Base-by-base conservation (phyloP, 192 early-diverging fungal genomes). In the Backusella liffmaniae region DNA sequence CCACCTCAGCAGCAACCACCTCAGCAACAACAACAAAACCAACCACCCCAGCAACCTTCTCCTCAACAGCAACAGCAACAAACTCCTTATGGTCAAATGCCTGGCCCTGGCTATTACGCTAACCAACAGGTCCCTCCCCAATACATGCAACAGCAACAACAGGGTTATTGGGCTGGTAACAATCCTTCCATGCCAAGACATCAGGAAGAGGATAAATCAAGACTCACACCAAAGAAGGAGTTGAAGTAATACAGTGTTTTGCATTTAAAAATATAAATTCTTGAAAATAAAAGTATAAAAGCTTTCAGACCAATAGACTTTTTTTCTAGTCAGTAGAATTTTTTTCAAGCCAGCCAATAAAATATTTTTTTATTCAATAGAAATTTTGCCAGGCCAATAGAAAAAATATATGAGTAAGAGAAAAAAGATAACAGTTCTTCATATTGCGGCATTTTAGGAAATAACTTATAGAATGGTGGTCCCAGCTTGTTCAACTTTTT, bases 41-140 rank as follows among this genome's bases (percentile, higher is more conserved):
- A 9, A 5, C 73, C 41, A 42, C 53, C 30, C 3, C 73, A 74
- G 36, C 59, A 65, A 16, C 41, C 66, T 4, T 65, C 49, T 9
- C 73, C 49, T 42, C 73, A 74, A 39, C 72, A 73, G 32, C 72
- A 73, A 42, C 71, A 73, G 30, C 72, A 51, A 9, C 72, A 73
- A 23, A 41, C 66, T 30, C 73, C 70, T 29, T 71, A 44, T 49
- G 39, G 44, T 1, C 42, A 49, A 32, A 71, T 71, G 70, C 44
- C 70, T 1, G 70, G 70, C 30, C 70, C 70, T 49, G 29, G 42
- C 26, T 71, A 41, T 41, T 71, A 71, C 30, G 29, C 42, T 49
- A 71, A 71, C 42, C 70, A 71, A 49, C 70, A 44, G 23, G 39
- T 21, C 5, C 69, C 41, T 29, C 44, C 26, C 23, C 70, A 69